phyloP scores from a whole-genome alignment of 2,329 filamentous ascomycete species.

The Leptoxyphium fumago region DNA sequence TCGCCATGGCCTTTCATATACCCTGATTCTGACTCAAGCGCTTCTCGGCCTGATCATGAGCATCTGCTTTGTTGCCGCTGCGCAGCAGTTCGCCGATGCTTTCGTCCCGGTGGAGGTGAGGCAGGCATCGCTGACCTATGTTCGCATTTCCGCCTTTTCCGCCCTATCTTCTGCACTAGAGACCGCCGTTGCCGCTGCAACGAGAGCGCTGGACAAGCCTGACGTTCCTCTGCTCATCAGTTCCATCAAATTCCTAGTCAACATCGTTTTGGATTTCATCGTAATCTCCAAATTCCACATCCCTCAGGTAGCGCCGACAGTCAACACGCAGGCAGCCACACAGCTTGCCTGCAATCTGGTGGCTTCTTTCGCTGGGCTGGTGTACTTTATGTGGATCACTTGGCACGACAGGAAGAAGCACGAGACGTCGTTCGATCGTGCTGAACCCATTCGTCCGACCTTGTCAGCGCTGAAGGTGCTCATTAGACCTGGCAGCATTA shows the following conservation, averaged over 20 bases:
- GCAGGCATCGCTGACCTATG: slow-evolving; percentile 44
- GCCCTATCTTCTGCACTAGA: slow-evolving; percentile 49
- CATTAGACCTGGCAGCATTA: slow-evolving; percentile 41
- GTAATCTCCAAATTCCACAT: slow-evolving; percentile 53
- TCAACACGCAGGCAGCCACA: slow-evolving; percentile 51
- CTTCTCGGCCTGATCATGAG: slow-evolving; percentile 45
- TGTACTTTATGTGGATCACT: slow-evolving; percentile 42
- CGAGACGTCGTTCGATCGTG: neutral
- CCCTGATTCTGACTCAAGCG: slow-evolving; percentile 39
- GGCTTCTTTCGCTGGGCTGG: slow-evolving; percentile 40
- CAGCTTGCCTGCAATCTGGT: slow-evolving; percentile 46
- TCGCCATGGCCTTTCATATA: slow-evolving; percentile 46
- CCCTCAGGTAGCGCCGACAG: slow-evolving; percentile 35
- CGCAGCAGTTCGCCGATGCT: slow-evolving; percentile 38
- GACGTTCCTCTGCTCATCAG: slow-evolving; percentile 56
- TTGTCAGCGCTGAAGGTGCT: slow-evolving; percentile 36
- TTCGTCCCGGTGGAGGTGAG: slow-evolving; percentile 51
- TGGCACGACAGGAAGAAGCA: slow-evolving; percentile 7
- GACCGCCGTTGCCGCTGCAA: slow-evolving; percentile 45
- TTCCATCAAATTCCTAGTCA: slow-evolving; percentile 46
- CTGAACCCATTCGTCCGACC: slow-evolving; percentile 18
- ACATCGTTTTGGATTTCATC: slow-evolving; percentile 52
- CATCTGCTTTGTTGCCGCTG: slow-evolving; percentile 41
- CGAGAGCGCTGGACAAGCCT: slow-evolving; percentile 51
- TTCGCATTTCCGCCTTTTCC: slow-evolving; percentile 49